Evolutionary conservation across 768 basidiomycete species (phyloP), one percentile per base, ranked within the genome.

Genomic region (Daedaleopsis sinensis): DNA sequence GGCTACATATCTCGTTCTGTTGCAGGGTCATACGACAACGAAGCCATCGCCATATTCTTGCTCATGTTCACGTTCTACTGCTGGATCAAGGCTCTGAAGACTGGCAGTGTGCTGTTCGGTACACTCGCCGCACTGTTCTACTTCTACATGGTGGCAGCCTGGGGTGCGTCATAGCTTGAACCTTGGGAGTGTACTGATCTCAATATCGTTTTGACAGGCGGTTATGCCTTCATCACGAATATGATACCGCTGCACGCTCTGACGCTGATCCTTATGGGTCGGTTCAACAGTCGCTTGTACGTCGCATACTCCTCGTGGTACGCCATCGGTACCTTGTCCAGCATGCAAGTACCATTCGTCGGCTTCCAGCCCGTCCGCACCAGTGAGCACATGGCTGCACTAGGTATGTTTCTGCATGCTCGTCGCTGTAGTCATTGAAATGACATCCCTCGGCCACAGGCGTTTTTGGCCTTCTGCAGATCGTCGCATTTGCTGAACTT

Each of bases 91-190:
- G 96, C 97, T 24, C 80, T 98, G 57, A 98, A 98, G 76, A 84
- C 86, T 49, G 97, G 97, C 46, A 96, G 94, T 62, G 95, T 94
- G 1, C 84, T 96, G 62, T 97, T 86, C 67, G 96, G 94, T 21
- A 92, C 93, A 24, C 70, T 93, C 43, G 89, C 97, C 48, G 97
- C 96, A 18, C 78, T 98, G 3, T 98, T 98, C 78, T 99, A 99
- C 79, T 98, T 98, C 68, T 99, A 98, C 83, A 99, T 99, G 97
- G 97, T 99, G n/a, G 96, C 97, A 55, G 97, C 97, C 35, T 99
- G 97, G 97, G 97, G 96, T 91, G 47, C 23, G 47, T 49, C 7
- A 24, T 24, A 15, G 11, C n/a, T 49, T 18, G 32, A 52, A 18
- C 16, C 27, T 8, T 23, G 39, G 3, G 39, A 42, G 18, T 15